Evolutionary conservation across 257 asterid genomes (phyloP).

Genomic region (Solanum tarapatanum): DNA sequence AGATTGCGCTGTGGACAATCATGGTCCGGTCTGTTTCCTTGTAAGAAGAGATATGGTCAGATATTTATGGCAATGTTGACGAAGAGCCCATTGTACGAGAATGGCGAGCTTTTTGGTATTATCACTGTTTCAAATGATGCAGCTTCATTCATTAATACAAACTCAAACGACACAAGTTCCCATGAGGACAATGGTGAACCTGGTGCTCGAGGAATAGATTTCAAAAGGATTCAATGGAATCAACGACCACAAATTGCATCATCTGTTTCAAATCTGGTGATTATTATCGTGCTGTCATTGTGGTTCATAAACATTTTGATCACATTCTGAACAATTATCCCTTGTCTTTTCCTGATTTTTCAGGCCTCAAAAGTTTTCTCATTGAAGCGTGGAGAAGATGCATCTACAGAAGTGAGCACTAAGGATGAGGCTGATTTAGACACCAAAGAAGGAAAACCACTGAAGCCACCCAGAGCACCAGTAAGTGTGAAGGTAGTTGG

Average conservation of each 20-base stretch:
- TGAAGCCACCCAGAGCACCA: conserved; percentile 55
- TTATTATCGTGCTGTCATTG: conserved; percentile 1
- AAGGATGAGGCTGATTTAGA: conserved; percentile 26
- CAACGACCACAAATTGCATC: conserved; percentile 38
- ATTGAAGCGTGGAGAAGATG: conserved; percentile 22
- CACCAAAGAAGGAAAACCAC: conserved; percentile 23
- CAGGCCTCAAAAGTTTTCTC: conserved; percentile 52
- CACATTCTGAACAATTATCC: neutral
- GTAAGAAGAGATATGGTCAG: conserved; percentile 46
- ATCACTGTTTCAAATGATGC: conserved; percentile 68
- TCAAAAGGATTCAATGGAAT: conserved; percentile 30
- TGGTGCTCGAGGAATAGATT: conserved; percentile 19
- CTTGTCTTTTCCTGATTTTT: neutral
- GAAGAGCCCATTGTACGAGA: conserved; percentile 58
- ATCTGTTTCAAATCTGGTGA: conserved; percentile 67
- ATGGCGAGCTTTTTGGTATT: conserved; percentile 49
- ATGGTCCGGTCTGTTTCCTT: conserved; percentile 76
- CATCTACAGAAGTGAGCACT: conserved; percentile 5
- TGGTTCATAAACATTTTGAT: neutral
- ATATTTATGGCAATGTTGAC: conserved; percentile 58
- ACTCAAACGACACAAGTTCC: neutral
- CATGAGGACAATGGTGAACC: conserved; percentile 14
- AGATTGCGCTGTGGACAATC: conserved; percentile 29
- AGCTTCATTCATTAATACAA: conserved; percentile 30
- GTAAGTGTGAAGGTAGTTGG: conserved; percentile 24